Percentiles rank a stretch among this genome's conserved stretches.
phyloP scores from a whole-genome alignment of 441 rosid genomes.

The Metrosideros polymorpha region DNA sequence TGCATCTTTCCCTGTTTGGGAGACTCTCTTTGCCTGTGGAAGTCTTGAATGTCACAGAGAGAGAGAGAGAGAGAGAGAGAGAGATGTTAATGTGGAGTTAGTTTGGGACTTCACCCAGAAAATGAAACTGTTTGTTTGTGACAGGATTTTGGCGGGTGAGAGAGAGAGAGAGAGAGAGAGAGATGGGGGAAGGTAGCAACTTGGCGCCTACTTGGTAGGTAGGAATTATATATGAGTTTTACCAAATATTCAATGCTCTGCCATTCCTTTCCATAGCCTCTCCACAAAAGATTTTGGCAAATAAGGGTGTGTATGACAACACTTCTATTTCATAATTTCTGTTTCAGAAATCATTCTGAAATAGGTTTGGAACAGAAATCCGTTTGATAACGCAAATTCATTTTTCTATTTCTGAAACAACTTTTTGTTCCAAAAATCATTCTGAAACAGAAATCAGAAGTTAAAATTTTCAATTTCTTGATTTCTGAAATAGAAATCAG shows the following conservation, averaged over 20 bases:
- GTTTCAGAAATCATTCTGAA: no score
- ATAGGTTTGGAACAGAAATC: no score
- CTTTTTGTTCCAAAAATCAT: no score
- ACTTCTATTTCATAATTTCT: no score
- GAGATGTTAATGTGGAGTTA: neutral
- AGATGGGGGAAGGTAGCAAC: neutral
- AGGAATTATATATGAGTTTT: neutral
- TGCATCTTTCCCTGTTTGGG: neutral
- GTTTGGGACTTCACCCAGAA: neutral
- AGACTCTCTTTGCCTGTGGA: neutral
- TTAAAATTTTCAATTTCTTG: no score
- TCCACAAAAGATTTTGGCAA: neutral
- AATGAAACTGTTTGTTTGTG: neutral
- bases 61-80: neutral
- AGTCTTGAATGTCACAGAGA: neutral
- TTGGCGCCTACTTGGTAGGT: neutral
- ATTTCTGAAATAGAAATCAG: no score
- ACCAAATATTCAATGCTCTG: neutral
- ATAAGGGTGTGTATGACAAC: no score
- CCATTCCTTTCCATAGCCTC: neutral
- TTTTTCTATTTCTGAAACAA: no score
- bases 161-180: neutral
- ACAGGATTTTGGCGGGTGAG: neutral
- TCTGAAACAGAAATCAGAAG: no score
- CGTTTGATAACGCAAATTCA: no score